A percentile compares a stretch with the other conserved stretches of the same genome.
These are phyloP conservation scores for Sporormia fimetaria DNA, from an alignment of 495 filamentous ascomycete genomes.

Conservation along the genomic window DNA sequence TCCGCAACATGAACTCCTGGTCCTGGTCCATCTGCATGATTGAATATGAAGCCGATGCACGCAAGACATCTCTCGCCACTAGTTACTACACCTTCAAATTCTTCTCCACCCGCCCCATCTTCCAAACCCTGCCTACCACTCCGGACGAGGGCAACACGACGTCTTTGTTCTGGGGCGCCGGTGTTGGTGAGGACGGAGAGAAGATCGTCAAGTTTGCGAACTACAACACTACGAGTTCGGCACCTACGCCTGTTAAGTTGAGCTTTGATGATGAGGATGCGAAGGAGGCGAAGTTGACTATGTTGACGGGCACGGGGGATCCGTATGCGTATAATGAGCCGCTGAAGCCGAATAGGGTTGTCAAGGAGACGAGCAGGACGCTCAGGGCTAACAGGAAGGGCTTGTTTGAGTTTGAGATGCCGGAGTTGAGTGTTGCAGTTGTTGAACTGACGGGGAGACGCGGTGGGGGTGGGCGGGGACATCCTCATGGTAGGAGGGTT, in stretches of 20 bases:
- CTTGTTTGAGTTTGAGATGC: constrained; percentile 14
- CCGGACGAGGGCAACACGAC: constrained; percentile 10
- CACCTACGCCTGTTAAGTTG: constrained; percentile 9
- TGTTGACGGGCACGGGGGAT: constrained; percentile 7
- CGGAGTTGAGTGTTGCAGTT: constrained; percentile 21
- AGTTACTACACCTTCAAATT: constrained; percentile 37
- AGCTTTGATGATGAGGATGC: constrained; percentile 14
- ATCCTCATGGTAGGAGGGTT: too few species aligned
- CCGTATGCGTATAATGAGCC: constrained; percentile 15
- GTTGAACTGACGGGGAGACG: not conserved
- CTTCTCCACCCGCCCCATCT: constrained; percentile 32
- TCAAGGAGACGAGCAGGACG: constrained; percentile 3
- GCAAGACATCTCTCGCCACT: constrained; percentile 35
- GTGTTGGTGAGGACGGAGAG: constrained; percentile 5
- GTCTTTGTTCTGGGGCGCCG: constrained; percentile 10
- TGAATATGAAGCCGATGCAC: constrained; percentile 36
- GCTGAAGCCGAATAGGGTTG: constrained; percentile 8
- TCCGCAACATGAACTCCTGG: constrained; percentile 40
- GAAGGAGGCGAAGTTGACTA: constrained; percentile 11
- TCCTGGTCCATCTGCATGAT: constrained; percentile 40
- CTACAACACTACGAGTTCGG: constrained; percentile 16
- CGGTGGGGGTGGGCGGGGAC: not conserved
- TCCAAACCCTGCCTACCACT: constrained; percentile 34
- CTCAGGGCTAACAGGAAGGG: constrained; percentile 3
- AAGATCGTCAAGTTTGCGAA: constrained; percentile 10